phyloP scores from a whole-genome alignment of 371 early-diverging fungal species.

The Chytridium lagenaria region DNA sequence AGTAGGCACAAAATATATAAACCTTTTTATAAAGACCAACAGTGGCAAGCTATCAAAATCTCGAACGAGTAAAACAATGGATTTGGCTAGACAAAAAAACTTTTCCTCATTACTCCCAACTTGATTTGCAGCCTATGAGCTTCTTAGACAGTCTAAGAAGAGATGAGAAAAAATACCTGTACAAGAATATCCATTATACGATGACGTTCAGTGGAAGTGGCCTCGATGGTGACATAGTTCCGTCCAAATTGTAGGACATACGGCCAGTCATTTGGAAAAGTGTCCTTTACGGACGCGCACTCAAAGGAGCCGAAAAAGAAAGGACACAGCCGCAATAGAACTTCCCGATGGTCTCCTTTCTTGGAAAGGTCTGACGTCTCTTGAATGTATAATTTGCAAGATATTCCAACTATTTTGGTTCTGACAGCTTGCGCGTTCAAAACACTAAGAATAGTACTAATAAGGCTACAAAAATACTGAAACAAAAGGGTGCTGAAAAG shows the following conservation, averaged over 20 bases:
- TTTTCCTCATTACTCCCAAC: no score
- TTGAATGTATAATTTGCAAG: neutral
- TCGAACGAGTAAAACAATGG: neutral
- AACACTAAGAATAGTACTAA: no score
- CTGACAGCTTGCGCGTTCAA: no score
- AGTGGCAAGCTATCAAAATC: neutral
- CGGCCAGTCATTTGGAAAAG: no score
- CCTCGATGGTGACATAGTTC: neutral
- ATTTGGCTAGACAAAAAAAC: neutral
- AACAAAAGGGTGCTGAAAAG: no score
- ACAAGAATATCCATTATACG: neutral
- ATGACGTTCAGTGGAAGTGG: neutral
- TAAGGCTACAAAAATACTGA: no score
- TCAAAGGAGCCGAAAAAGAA: neutral
- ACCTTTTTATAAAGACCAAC: neutral
- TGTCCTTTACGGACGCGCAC: no score
- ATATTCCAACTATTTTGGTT: no score
- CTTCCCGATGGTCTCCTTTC: neutral
- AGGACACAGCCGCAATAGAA: neutral
- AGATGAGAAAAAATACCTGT: no score
- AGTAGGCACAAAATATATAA: neutral
- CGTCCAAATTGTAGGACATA: neutral
- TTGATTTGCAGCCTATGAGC: no score
- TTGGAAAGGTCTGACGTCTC: neutral
- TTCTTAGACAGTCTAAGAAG: no score